These are phyloP conservation scores for Ogataea neopini DNA, from an alignment of 805 yeast genomes.

Conservation along the genomic window DNA sequence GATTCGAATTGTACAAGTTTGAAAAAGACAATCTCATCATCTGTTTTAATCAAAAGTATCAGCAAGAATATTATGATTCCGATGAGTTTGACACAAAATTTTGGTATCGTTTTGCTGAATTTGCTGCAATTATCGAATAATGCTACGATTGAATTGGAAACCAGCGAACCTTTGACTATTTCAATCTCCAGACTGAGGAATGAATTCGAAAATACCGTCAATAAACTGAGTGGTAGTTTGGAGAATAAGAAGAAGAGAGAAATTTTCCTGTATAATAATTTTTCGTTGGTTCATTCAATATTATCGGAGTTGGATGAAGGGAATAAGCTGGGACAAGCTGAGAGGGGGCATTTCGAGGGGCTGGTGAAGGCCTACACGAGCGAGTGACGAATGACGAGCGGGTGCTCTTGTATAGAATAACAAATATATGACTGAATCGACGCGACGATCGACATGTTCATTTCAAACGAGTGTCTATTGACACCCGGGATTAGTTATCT, in stretches of 20 bases:
- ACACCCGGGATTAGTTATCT: no score
- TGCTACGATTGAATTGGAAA: conserved; percentile 34
- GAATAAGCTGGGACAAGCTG: conserved; percentile 23
- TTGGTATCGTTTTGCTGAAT: conserved; percentile 71
- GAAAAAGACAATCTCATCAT: conserved; percentile 51
- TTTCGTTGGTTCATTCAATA: conserved; percentile 60
- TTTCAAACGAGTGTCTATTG: no score
- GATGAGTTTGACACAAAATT: conserved; percentile 73
- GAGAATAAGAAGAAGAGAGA: conserved; percentile 55
- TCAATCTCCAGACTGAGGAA: conserved; percentile 69
- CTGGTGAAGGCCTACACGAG: conserved; percentile 24
- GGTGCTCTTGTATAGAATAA: no score
- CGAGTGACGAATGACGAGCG: not conserved
- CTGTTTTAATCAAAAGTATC: conserved; percentile 29
- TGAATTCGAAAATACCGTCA: conserved; percentile 77
- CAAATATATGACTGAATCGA: no score
- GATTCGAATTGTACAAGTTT: conserved; percentile 77
- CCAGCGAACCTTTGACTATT: conserved; percentile 69
- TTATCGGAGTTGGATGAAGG: conserved; percentile 41
- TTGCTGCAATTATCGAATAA: conserved; percentile 54
- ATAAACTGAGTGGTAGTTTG: conserved; percentile 60
- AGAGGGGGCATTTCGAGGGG: conserved; percentile 23
- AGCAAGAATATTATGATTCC: conserved; percentile 43
- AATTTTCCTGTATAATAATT: conserved; percentile 71
- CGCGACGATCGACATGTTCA: conserved; percentile 7